phyloP scores from a whole-genome alignment of 2,329 filamentous ascomycete genomes.

The Orbilia oligospora region DNA sequence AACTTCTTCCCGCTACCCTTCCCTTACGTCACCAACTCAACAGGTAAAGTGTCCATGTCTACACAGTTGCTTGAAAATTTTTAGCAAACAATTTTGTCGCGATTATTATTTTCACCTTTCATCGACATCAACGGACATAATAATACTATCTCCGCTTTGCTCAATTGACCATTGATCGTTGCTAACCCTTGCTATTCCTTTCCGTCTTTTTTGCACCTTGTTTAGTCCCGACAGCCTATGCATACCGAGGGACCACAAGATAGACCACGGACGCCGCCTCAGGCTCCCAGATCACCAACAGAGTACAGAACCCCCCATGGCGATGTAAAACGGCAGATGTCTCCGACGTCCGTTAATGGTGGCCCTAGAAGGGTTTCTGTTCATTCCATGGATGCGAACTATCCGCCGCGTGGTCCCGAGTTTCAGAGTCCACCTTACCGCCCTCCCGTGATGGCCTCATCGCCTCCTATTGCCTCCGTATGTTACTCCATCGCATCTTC shows the following conservation, averaged over 20 bases:
- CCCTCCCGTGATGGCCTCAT: conserved; percentile 46
- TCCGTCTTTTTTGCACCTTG: not conserved
- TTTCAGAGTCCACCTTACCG: conserved; percentile 56
- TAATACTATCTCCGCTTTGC: conserved; percentile 19
- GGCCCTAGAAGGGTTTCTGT: conserved; percentile 54
- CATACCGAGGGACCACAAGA: conserved; percentile 55
- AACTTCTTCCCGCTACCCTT: conserved; percentile 45
- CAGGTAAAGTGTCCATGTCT: conserved; percentile 29
- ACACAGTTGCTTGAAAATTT: not conserved
- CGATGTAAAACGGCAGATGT: conserved; percentile 55
- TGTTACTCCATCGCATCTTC: conserved; percentile 19
- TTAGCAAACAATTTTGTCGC: conserved; percentile 18
- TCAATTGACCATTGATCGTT: conserved; percentile 3
- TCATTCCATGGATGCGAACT: conserved; percentile 53
- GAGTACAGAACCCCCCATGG: conserved; percentile 53
- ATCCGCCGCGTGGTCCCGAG: conserved; percentile 49
- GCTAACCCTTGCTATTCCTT: conserved; percentile 24
- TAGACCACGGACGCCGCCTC: conserved; percentile 55
- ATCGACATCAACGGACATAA: conserved; percentile 15
- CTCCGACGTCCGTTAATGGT: conserved; percentile 46
- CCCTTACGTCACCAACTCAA: conserved; percentile 58
- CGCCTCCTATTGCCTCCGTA: conserved; percentile 42
- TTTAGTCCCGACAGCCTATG: conserved; percentile 55
- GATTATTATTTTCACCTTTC: not conserved
- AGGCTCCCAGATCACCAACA: conserved; percentile 54